Percentiles rank a stretch among this genome's conserved stretches.
phyloP scores from a whole-genome alignment of 1,284 basidiomycete species.

The Cryptococcus hybrid region DNA sequence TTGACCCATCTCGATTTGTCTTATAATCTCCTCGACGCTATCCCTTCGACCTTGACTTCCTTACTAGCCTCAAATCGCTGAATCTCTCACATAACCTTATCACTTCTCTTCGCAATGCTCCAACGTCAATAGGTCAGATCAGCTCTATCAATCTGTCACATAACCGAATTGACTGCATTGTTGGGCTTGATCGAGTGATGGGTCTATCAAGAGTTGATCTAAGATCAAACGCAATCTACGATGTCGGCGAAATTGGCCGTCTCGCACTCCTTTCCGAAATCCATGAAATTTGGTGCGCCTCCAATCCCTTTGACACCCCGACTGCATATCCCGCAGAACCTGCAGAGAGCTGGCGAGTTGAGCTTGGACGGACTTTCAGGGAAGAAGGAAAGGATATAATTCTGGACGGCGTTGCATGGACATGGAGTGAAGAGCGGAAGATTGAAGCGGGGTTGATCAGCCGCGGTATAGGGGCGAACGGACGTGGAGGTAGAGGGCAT shows the following conservation, averaged over 20 bases:
- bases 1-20: conserved; percentile 90
- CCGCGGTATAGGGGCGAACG: neutral
- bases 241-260: conserved; percentile 80
- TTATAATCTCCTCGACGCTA: conserved; percentile 68
- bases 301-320: conserved; percentile 66
- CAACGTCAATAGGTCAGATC: conserved; percentile 74
- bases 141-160: conserved; percentile 70
- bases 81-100: conserved; percentile 96
- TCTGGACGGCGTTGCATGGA: conserved; percentile 71
- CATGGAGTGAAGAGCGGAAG: conserved; percentile 71
- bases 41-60: conserved; percentile 60
- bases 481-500: conserved; percentile 5
- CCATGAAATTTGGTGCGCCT: conserved; percentile 70
- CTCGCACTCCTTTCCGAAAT: conserved; percentile 76
- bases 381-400: conserved; percentile 70
- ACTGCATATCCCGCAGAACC: neutral
- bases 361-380: conserved; percentile 77
- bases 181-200: conserved; percentile 83
- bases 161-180: conserved; percentile 90
- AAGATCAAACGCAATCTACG: conserved; percentile 75
- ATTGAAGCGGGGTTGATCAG: conserved; percentile 29
- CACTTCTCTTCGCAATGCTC: conserved; percentile 87
- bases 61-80: conserved; percentile 77
- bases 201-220: conserved; percentile 83
- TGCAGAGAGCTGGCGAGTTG: conserved; percentile 64